Evolutionary conservation across 164 flowering plant species (phyloP).

Genomic region (Pachysandra terminalis): DNA sequence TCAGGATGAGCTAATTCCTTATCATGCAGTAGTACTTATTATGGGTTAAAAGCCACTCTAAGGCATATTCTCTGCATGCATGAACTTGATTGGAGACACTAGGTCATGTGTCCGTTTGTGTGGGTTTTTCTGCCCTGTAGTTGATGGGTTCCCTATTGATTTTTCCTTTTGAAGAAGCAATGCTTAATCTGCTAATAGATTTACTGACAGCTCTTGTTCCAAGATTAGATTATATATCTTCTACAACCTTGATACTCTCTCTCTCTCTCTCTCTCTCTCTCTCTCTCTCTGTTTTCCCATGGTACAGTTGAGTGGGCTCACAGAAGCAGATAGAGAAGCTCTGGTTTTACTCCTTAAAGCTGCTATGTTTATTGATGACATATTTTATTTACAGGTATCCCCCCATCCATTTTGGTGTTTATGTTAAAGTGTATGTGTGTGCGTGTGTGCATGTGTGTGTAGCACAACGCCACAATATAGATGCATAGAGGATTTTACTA

Average conservation of each 20-base stretch:
- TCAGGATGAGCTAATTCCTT: background rate
- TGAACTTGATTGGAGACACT: background rate
- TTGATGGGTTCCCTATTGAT: too few species aligned
- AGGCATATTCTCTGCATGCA: background rate
- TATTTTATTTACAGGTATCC: slow-evolving; percentile 75
- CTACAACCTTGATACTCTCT: too few species aligned
- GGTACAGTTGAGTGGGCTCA: slow-evolving; percentile 59
- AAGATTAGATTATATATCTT: too few species aligned
- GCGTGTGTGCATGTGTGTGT: too few species aligned
- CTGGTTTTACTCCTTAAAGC: slow-evolving; percentile 63
- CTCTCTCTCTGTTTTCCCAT: too few species aligned
- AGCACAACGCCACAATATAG: too few species aligned
- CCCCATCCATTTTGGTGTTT: background rate
- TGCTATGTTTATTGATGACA: slow-evolving; percentile 71
- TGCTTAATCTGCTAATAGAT: too few species aligned
- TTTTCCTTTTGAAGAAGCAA: too few species aligned
- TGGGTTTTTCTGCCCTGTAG: background rate
- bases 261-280: background rate
- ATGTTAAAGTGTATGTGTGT: too few species aligned
- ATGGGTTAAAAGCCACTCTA: background rate
- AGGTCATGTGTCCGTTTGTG: background rate
- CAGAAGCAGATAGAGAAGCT: slow-evolving; percentile 68
- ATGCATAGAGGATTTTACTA: too few species aligned
- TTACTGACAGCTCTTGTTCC: background rate
- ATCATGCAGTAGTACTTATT: too few species aligned